Base-by-base conservation (phyloP, 805 yeast species). In the Kazachstania taianensis region DNA sequence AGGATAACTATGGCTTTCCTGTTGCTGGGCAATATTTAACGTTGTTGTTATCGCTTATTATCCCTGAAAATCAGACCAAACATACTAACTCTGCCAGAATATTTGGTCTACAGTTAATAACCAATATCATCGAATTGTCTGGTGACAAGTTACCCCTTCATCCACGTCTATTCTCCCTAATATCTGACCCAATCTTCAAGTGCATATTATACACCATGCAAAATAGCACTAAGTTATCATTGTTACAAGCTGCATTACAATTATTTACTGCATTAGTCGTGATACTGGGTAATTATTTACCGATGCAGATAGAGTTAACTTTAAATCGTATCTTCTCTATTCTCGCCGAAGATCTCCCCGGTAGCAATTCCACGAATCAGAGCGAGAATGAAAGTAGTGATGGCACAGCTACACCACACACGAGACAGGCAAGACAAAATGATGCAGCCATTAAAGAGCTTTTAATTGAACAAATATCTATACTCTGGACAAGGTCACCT, bases 21-120 rank as follows among this genome's bases (percentile, higher is more conserved):
- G 79, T 92, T 31, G 73, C 84, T 45, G 74, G 79, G 45, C 94
- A 84, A 49, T 81, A 79, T 45, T 58, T 86, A 44, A 77, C 78
- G 9, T 77, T 84, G 25, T 66, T 89, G 28, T 72, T 85, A 10
- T 80, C 92, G 1, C 74, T 87, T 57, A 67, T 87, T 23, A 77
- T 92, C 8, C 94, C 95, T 0, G 74, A 78, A 24, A 81, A 84
- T 48, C 84, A 81, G 52, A 73, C 74, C 49, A 85, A 82, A 49
- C 92, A 85, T 50, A 82, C 89, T 42, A 96, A 89, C 55, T 70
- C 84, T 19, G 78, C 96, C 0, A 72, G 94, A 38, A 78, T 83
- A 10, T 75, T 89, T 61, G 92, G 95, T 0, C 61, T 92, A 25
- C 71, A 78, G 20, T 69, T 89, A 28, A 66, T 92, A 28, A 78